A percentile compares a stretch with the other conserved stretches of the same genome.
These are phyloP conservation scores for Globisporangium barbulae DNA, from an alignment of 352 stramenopile genomes.

Conservation along the genomic window DNA sequence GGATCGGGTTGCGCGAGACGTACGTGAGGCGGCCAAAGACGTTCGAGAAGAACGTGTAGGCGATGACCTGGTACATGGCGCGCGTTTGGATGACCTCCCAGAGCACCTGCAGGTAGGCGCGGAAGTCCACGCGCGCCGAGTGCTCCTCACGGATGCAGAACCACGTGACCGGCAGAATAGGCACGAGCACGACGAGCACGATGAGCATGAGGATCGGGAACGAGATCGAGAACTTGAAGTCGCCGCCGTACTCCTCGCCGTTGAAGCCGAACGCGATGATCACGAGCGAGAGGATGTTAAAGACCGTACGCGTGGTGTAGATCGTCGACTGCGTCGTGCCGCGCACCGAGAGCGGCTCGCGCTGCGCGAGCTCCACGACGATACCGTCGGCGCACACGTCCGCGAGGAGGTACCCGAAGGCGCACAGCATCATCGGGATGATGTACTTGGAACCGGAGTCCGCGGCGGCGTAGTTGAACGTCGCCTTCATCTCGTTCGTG, in stretches of 20 bases:
- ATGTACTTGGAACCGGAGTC: slow-evolving; percentile 28
- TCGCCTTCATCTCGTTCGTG: slow-evolving; percentile 24
- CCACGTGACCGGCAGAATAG: slow-evolving; percentile 25
- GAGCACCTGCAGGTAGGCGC: slow-evolving; percentile 12
- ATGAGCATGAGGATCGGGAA: slow-evolving; percentile 31
- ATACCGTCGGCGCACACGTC: slow-evolving; percentile 52
- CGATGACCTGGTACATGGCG: slow-evolving; percentile 28
- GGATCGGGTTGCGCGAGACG: slow-evolving; percentile 30
- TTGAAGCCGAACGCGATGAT: slow-evolving; percentile 29
- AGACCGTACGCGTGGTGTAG: slow-evolving; percentile 22
- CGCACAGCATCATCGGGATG: slow-evolving; percentile 44
- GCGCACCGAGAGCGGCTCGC: slow-evolving; percentile 30
- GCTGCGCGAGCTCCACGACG: slow-evolving; percentile 30
- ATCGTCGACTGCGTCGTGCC: slow-evolving; percentile 21
- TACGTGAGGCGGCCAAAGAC: slow-evolving; percentile 18
- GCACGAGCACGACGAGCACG: slow-evolving; percentile 15
- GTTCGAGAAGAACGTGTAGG: slow-evolving; percentile 25
- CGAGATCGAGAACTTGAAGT: slow-evolving; percentile 28
- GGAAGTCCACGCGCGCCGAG: slow-evolving; percentile 11
- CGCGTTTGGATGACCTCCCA: slow-evolving; percentile 22
- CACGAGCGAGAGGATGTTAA: slow-evolving; percentile 18
- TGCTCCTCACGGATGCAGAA: slow-evolving; percentile 24
- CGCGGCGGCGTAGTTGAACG: slow-evolving; percentile 28
- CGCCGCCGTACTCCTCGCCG: slow-evolving; percentile 33
- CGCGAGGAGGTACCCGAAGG: slow-evolving; percentile 51